Base-by-base conservation (phyloP, 805 yeast species). In the Zygoascus biomembranicola region DNA sequence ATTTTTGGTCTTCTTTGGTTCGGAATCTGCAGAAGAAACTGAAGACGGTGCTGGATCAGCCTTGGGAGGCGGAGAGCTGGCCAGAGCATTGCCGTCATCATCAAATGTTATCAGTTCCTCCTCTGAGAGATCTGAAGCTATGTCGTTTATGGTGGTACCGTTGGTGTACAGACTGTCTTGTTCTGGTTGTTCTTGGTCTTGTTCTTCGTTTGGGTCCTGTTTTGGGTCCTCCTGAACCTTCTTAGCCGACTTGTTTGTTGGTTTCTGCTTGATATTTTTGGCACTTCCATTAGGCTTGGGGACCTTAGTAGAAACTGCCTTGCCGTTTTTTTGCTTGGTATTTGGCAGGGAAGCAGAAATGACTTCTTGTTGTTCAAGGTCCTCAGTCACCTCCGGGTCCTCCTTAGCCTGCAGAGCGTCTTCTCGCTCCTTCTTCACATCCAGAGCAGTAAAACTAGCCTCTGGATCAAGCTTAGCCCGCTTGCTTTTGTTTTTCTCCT, bases 381-480 rank as follows among this genome's bases (percentile, higher is more conserved):
- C 31, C 3, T 14, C 8, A 20, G 31, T 16, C n/a, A 20, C 18
- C 23, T 44, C 47, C 8, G 43, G 37, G 4, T 41, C 43, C 39
- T 13, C 49, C 13, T 53, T 37, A 2, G 32, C 57, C 26, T 52
- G 52, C 39, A 32, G 47, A n/a, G 35, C 47, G 42, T 37, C 31
- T 13, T 39, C 46, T 51, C 10, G 53, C 58, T 18, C 54, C 62
- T 20, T 42, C 57, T 18, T 58, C 43, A 64, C 71, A 45, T 67
- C 71, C n/a, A 63, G 52, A 0, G 72, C 73, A 37, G 64, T 67
- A n/a, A 61, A 48, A 19, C 62, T 63, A 6, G 54, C 51, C 9
- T 61, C 64, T 0, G 96, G 96, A 65, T 89, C 90, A 55, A 90
- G 75, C 67, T 90, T 90, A 53, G 80, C 79, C 59, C 79, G 73